Conservation (phyloP, 169 alveolate genomes). For the Plasmodium coatneyi region DNA sequence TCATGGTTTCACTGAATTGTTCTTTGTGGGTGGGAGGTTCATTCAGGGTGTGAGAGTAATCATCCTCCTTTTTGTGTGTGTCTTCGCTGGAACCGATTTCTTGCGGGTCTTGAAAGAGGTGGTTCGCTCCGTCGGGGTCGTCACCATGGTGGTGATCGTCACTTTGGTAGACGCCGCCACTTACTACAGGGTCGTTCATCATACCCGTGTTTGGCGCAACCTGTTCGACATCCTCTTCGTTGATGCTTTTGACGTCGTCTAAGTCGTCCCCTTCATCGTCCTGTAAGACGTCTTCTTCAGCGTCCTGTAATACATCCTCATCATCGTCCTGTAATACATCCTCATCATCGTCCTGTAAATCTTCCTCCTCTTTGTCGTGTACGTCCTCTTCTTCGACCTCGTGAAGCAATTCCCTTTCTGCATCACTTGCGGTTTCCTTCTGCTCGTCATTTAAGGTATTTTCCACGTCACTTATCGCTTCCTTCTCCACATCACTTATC, state of each 20-base stretch:
- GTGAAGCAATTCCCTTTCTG: not conserved
- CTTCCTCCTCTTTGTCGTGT: not conserved
- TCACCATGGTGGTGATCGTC: not conserved
- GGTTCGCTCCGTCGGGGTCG: not conserved
- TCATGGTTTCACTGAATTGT: not conserved
- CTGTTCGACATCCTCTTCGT: not conserved
- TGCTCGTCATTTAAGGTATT: not conserved
- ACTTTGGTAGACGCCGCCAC: not conserved
- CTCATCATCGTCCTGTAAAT: not conserved
- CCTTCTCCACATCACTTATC: not conserved
- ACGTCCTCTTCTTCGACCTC: not conserved
- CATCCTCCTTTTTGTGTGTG: not conserved
- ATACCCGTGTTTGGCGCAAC: not conserved
- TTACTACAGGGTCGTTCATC: not conserved
- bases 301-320: not conserved
- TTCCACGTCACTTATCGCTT: not conserved
- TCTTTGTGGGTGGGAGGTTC: not conserved
- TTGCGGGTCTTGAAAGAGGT: not conserved
- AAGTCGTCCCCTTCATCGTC: not conserved
- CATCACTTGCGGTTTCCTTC: not conserved
- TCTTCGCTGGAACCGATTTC: not conserved
- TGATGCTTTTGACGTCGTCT: not conserved
- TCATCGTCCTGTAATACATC: not conserved
- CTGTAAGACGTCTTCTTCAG: not conserved
- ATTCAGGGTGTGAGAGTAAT: not conserved